Percentiles rank a stretch among this genome's conserved stretches.
These are phyloP conservation scores for Cylindrotheca closterium DNA, from an alignment of 108 stramenopile species.

Conservation along the genomic window DNA sequence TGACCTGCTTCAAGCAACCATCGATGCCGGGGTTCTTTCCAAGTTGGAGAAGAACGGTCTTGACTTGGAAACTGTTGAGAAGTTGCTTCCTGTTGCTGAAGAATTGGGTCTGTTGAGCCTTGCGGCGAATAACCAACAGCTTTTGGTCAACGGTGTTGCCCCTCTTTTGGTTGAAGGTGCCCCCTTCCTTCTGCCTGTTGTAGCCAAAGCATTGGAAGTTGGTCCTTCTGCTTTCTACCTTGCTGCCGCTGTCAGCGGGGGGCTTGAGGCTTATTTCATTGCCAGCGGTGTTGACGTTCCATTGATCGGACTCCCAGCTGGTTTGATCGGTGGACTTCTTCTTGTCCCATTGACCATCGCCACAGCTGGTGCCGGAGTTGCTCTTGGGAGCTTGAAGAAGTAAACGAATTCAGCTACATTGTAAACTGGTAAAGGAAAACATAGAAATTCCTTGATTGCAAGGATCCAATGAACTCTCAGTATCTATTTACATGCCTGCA, in stretches of 20 bases:
- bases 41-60: slow-evolving; percentile 80
- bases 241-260: slow-evolving; percentile 52
- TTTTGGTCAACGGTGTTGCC: slow-evolving; percentile 77
- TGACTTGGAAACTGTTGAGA: slow-evolving; percentile 70
- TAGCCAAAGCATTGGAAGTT: slow-evolving; percentile 71
- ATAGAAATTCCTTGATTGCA: too few relatives aligned
- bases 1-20: slow-evolving; percentile 75
- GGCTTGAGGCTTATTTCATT: slow-evolving; percentile 55
- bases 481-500: too few relatives aligned
- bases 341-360: slow-evolving; percentile 69
- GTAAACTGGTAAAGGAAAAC: too few relatives aligned
- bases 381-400: slow-evolving; percentile 72
- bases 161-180: slow-evolving; percentile 79
- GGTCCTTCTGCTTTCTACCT: slow-evolving; percentile 76
- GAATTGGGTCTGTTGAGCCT: slow-evolving; percentile 62
- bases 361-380: slow-evolving; percentile 59
- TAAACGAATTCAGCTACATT: too few relatives aligned
- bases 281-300: slow-evolving; percentile 69
- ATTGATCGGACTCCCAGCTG: slow-evolving; percentile 74
- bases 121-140: slow-evolving; percentile 87
- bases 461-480: too few relatives aligned
- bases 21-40: slow-evolving; percentile 77
- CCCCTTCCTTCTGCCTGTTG: slow-evolving; percentile 70
- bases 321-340: slow-evolving; percentile 55
- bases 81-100: slow-evolving; percentile 72